Evolutionary conservation across 345 rosid genomes (phyloP).

Genomic region (Cochlearia excelsa): DNA sequence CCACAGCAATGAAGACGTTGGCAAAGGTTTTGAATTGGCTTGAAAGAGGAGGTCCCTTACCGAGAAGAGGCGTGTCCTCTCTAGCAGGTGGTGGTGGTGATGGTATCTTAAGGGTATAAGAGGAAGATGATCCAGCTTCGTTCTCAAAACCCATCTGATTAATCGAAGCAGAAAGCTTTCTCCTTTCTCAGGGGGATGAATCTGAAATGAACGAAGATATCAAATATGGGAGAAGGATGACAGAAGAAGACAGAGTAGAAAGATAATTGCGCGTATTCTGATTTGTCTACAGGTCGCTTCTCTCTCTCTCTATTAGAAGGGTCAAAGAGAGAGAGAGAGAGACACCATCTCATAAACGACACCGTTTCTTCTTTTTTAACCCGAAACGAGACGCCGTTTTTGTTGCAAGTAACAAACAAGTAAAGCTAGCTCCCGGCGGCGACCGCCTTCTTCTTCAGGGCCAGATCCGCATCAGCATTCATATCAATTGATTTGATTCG

Average conservation of each 20-base stretch:
- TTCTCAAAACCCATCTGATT: constrained; percentile 45
- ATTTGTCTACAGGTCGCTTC: too few relatives aligned
- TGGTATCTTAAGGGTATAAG: constrained; percentile 29
- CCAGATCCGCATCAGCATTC: too few relatives aligned
- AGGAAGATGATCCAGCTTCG: constrained; percentile 51
- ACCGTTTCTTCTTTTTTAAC: too few relatives aligned
- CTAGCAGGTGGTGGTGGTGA: constrained; percentile 22
- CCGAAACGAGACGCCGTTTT: too few relatives aligned
- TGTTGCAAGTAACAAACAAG: too few relatives aligned
- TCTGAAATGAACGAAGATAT: constrained; percentile 5
- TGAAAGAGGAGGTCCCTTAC: constrained; percentile 42
- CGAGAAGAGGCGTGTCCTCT: constrained; percentile 77
- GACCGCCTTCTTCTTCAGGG: too few relatives aligned
- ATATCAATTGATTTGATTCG: too few relatives aligned
- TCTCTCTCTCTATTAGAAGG: too few relatives aligned
- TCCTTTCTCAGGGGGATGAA: background rate
- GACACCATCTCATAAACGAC: too few relatives aligned
- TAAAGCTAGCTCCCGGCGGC: too few relatives aligned
- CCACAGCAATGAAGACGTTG: constrained; percentile 81
- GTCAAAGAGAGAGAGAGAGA: too few relatives aligned
- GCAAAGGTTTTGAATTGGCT: constrained; percentile 77
- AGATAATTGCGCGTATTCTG: too few relatives aligned
- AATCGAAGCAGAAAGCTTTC: constrained; percentile 1
- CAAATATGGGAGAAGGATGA: constrained; percentile 8
- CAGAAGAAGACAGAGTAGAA: background rate